Base-by-base conservation (phyloP, 2,329 filamentous ascomycete genomes). In the Sporothrix sp. region DNA sequence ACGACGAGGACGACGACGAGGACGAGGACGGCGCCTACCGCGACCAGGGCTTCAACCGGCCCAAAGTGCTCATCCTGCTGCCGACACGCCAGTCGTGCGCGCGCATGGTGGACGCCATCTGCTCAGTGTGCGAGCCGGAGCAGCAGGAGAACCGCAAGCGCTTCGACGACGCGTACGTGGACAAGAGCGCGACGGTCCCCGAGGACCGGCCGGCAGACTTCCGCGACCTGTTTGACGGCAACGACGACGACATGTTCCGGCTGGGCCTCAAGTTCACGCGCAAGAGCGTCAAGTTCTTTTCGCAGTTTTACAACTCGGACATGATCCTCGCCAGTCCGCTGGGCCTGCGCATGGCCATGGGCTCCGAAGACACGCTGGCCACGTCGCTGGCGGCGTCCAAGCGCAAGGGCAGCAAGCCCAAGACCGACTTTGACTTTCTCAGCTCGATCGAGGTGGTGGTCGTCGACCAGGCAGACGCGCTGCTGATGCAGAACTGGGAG, bases 401-500 rank as follows among this genome's bases (percentile, higher is more conserved):
- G 14, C 71, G 74, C 58, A 73, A 73, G 61, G 23, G 16, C 23
- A 36, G 16, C 23, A 36, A 44, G 25, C 38, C 52, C 43, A 71
- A 72, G 62, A 75, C 78, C 32, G 91, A 97, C 64, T 82, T 80
- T 59, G 93, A 98, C 66, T 98, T 95, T 63, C 74, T 98, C 13
- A 91, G 86, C 52, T 97, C 91, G 1, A 87, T 98, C 60, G 93
- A 98, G 67, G 68, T 98, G 47, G 82, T 93, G 28, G 75, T 97
- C 42, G 75, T 95, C 54, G 93, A 98, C 65, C 90, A 97, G 67
- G 85, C 88, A 11, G 90, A 97, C 66, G 89, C 89, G 0, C 78
- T 96, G 37, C 78, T 95, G 8, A 96, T 96, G 89, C 93, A 98
- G 66, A 97, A 95, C 65, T 97, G 91, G 90, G 89, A 96, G 61